phyloP scores from a whole-genome alignment of 768 basidiomycete species.

The Lactarius akahatsu region DNA sequence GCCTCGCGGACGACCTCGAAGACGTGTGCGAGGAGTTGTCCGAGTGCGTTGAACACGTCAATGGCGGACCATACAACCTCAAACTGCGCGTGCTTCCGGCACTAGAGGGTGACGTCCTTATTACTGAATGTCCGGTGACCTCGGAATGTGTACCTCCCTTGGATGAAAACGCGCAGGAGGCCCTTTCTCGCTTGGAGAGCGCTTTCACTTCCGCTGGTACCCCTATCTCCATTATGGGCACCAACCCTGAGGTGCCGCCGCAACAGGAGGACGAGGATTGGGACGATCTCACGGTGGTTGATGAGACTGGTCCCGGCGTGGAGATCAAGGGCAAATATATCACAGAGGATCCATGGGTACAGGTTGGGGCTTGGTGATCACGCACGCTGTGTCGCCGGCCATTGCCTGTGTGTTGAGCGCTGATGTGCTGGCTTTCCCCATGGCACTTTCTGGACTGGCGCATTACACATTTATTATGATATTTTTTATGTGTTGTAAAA shows the following conservation, averaged over 20 bases:
- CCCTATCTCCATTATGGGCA: conserved; percentile 23
- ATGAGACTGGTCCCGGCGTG: conserved; percentile 14
- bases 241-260: conserved; percentile 2
- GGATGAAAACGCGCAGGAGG: conserved; percentile 20
- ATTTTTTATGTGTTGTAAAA: conserved; percentile 2
- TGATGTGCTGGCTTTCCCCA: background rate
- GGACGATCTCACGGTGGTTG: conserved; percentile 27
- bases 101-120: conserved; percentile 21
- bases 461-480: conserved; percentile 2
- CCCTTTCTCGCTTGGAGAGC: conserved; percentile 22
- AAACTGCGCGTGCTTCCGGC: conserved; percentile 25
- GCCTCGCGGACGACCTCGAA: conserved; percentile 27
- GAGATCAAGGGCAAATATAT: conserved; percentile 12
- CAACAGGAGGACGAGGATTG: conserved; percentile 25
- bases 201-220: conserved; percentile 26
- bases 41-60: conserved; percentile 28
- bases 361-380: conserved; percentile 20
- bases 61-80: conserved; percentile 23
- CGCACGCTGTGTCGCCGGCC: background rate
- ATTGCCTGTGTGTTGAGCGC: background rate
- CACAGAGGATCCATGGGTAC: conserved; percentile 17
- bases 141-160: conserved; percentile 14
- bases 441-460: background rate
- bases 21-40: conserved; percentile 28
- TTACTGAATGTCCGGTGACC: conserved; percentile 17